A percentile compares a stretch with the other conserved stretches of the same genome.
These are phyloP conservation scores for Wickerhamomyces alni DNA, from an alignment of 805 yeast genomes.

Conservation along the genomic window DNA sequence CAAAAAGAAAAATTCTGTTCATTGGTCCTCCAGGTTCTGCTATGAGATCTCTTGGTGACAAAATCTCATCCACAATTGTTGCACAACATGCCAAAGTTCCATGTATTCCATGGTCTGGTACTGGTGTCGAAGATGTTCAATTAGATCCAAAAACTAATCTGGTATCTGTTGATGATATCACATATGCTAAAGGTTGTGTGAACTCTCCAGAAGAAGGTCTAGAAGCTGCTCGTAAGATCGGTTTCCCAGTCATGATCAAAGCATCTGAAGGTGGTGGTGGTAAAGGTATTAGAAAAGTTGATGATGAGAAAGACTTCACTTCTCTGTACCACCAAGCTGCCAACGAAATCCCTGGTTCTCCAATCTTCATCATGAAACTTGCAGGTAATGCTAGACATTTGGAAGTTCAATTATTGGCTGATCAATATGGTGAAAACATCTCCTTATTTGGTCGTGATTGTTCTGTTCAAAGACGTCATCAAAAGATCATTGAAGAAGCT, in stretches of 20 bases:
- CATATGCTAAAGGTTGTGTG: constrained; percentile 87
- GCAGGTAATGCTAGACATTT: constrained; percentile 98
- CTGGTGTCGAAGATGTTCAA: constrained; percentile 83
- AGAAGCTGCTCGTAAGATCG: constrained; percentile 75
- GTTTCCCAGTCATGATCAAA: constrained; percentile 98
- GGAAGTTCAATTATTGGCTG: constrained; percentile 96
- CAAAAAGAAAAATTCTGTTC: constrained; percentile 83
- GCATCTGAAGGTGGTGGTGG: constrained; percentile 99
- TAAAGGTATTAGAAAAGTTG: constrained; percentile 98
- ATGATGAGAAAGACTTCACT: constrained; percentile 69
- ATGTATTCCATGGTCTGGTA: constrained; percentile 99
- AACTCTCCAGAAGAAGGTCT: constrained; percentile 84
- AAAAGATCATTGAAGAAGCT: constrained; percentile 98
- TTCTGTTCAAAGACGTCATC: constrained; percentile 99
- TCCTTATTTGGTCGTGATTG: constrained; percentile 98
- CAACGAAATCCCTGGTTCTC: constrained; percentile 97
- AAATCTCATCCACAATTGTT: constrained; percentile 94
- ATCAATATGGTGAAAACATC: constrained; percentile 96
- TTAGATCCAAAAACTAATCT: constrained; percentile 65
- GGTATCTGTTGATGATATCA: constrained; percentile 82
- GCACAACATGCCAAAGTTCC: constrained; percentile 99
- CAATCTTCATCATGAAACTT: constrained; percentile 93
- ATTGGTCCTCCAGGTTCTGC: constrained; percentile 99
- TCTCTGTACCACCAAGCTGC: constrained; percentile 88
- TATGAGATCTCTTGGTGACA: constrained; percentile 99